Evolutionary conservation across 2,329 filamentous ascomycete species (phyloP).

Genomic region (Metarhizium rileyi): DNA sequence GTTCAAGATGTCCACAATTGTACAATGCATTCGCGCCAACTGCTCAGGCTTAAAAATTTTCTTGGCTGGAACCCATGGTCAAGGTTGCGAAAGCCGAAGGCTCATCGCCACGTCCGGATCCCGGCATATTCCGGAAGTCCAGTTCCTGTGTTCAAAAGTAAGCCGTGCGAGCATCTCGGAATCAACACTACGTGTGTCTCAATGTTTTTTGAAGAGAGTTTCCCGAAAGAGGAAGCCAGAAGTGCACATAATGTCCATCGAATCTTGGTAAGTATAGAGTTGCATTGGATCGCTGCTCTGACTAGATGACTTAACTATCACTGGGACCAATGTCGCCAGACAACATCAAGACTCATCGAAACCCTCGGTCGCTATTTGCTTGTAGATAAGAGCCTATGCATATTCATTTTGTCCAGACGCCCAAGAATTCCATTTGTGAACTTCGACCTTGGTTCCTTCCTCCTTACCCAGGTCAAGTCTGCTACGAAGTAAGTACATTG

Average conservation of each 20-base stretch:
- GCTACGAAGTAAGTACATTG: no score
- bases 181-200: background rate
- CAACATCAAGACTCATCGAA: no score
- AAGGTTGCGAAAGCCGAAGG: background rate
- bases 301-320: no score
- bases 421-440: no score
- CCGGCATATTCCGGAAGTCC: background rate
- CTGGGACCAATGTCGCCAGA: no score
- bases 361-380: no score
- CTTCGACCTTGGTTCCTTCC: no score
- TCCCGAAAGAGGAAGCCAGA: background rate
- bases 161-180: background rate
- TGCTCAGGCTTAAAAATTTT: background rate
- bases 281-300: no score
- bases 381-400: no score
- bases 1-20: background rate
- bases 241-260: background rate
- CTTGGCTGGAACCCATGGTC: background rate
- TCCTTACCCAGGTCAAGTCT: no score
- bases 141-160: background rate
- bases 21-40: background rate
- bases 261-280: no score
- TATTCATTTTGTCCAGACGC: no score
- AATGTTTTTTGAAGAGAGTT: background rate
- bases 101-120: background rate